Percentiles rank a stretch among this genome's conserved stretches.
Conservation (phyloP, 176 grass and related monocot genomes). For the Carex cristatella region DNA sequence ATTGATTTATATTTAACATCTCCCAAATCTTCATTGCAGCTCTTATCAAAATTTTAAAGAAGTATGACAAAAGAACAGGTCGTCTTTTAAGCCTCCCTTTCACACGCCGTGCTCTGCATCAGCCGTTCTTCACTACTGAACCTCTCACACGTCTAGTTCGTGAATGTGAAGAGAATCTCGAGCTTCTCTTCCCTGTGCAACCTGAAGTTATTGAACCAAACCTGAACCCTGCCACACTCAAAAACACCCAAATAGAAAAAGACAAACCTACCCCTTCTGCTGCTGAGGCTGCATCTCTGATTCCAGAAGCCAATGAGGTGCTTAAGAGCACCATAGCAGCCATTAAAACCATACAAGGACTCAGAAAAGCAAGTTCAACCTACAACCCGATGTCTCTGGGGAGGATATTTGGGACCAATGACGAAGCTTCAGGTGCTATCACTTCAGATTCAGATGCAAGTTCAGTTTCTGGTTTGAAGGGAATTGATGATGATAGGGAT, state of each 20-base stretch:
- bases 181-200: constrained; percentile 84
- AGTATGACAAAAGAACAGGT: constrained; percentile 95
- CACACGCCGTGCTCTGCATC: constrained; percentile 75
- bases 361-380: constrained; percentile 81
- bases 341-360: constrained; percentile 79
- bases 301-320: constrained; percentile 46
- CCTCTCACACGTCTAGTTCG: constrained; percentile 74
- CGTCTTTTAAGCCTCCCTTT: constrained; percentile 74
- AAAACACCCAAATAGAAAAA: constrained; percentile 24
- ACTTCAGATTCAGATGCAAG: constrained; percentile 57
- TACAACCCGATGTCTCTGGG: constrained; percentile 72
- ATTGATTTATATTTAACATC: not conserved
- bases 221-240: constrained; percentile 29
- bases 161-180: constrained; percentile 85
- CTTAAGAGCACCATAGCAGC: constrained; percentile 80
- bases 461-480: constrained; percentile 43
- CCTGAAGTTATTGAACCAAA: constrained; percentile 75
- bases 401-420: constrained; percentile 72
- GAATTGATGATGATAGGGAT: constrained; percentile 47
- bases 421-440: constrained; percentile 60
- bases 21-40: constrained; percentile 36
- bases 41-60: constrained; percentile 88
- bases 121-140: constrained; percentile 95
- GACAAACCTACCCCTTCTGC: constrained; percentile 7
- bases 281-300: constrained; percentile 1